A percentile compares a stretch with the other conserved stretches of the same genome.
phyloP scores from a whole-genome alignment of 768 basidiomycete species.

The Leccinum variicolor region DNA sequence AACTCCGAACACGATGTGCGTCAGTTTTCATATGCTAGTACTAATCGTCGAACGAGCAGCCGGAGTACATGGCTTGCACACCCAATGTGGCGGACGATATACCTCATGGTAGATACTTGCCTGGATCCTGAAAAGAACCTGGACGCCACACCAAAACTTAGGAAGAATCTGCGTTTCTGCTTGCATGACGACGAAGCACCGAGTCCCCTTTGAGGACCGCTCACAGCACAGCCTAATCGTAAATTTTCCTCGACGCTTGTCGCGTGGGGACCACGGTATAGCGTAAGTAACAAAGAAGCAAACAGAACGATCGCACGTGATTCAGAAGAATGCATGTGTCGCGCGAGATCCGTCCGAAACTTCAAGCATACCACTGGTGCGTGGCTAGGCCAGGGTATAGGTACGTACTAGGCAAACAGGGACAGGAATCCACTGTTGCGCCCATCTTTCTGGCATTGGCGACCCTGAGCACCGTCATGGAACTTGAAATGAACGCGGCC shows the following conservation, averaged over 20 bases:
- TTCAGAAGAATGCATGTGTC: too few species aligned
- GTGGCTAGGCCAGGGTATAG: background rate
- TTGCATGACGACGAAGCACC: background rate
- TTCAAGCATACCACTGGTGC: background rate
- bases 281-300: too few species aligned
- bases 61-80: background rate
- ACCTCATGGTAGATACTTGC: background rate
- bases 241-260: background rate
- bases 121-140: background rate
- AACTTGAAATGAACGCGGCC: background rate
- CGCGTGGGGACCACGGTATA: background rate
- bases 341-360: background rate
- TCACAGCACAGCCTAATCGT: background rate
- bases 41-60: background rate
- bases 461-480: background rate
- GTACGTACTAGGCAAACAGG: background rate
- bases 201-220: too few species aligned
- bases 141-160: background rate
- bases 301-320: too few species aligned
- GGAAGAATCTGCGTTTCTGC: background rate
- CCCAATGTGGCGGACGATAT: background rate
- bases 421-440: background rate
- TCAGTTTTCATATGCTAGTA: background rate
- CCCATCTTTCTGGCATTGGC: background rate
- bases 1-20: background rate